These are phyloP conservation scores for Saccharomycopsis guyanensis DNA, from an alignment of 805 yeast genomes.

Conservation along the genomic window DNA sequence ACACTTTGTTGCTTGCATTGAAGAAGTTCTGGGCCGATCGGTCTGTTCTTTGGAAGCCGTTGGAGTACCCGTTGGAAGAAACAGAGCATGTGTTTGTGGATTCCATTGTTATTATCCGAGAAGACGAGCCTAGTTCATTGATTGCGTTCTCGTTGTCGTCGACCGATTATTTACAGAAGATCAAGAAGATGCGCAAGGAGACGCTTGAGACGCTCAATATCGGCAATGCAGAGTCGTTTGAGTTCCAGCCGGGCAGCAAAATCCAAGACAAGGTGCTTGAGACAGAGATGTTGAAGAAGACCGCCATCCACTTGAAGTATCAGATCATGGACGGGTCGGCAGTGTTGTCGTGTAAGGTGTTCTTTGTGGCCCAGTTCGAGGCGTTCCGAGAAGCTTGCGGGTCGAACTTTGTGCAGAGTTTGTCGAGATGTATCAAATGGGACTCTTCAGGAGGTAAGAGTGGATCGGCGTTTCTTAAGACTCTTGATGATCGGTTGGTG, in stretches of 20 bases:
- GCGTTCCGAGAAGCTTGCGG: constrained; percentile 86
- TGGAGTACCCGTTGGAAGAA: constrained; percentile 69
- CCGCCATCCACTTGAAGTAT: constrained; percentile 85
- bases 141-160: constrained; percentile 89
- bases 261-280: constrained; percentile 37
- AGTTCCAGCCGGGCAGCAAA: constrained; percentile 13
- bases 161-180: constrained; percentile 67
- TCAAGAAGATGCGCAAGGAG: constrained; percentile 31
- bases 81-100: constrained; percentile 91
- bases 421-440: constrained; percentile 93
- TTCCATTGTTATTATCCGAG: constrained; percentile 87
- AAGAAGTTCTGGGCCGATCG: constrained; percentile 97
- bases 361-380: constrained; percentile 93
- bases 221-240: constrained; percentile 24
- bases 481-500: constrained; percentile 82
- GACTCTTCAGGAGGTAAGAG: constrained; percentile 95
- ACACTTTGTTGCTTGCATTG: constrained; percentile 72
- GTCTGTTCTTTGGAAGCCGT: constrained; percentile 91
- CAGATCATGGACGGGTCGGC: constrained; percentile 85
- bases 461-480: constrained; percentile 89
- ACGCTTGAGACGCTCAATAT: constrained; percentile 10
- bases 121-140: constrained; percentile 92
- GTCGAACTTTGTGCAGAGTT: constrained; percentile 73
- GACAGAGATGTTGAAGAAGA: constrained; percentile 64
- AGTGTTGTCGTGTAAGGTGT: constrained; percentile 82